Evolutionary conservation across 495 filamentous ascomycete species (phyloP).

Genomic region (Talaromyces proteolyticus): DNA sequence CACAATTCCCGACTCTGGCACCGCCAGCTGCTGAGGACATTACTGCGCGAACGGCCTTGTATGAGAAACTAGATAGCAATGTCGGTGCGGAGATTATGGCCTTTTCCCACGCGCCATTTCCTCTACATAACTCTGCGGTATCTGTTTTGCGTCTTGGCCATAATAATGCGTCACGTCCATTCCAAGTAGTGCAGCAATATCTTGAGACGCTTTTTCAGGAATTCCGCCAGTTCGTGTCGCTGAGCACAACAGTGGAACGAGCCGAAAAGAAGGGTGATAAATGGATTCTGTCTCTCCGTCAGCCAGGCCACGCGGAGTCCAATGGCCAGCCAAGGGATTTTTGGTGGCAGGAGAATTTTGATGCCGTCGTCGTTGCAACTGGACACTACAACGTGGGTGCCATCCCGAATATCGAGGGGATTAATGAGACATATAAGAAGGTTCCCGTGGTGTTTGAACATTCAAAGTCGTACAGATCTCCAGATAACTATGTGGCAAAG

Average conservation of each 20-base stretch:
- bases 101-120: slow-evolving; percentile 33
- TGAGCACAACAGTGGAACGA: slow-evolving; percentile 35
- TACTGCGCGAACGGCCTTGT: slow-evolving; percentile 26
- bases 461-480: slow-evolving; percentile 33
- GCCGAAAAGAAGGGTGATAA: slow-evolving; percentile 24
- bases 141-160: slow-evolving; percentile 28
- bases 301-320: slow-evolving; percentile 13
- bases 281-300: slow-evolving; percentile 31
- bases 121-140: slow-evolving; percentile 23
- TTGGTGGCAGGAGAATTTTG: slow-evolving; percentile 44
- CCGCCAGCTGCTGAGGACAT: slow-evolving; percentile 14
- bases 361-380: slow-evolving; percentile 74
- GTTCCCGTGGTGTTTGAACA: slow-evolving; percentile 32
- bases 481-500: slow-evolving; percentile 30
- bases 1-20: slow-evolving; percentile 9
- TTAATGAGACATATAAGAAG: slow-evolving; percentile 26
- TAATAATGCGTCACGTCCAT: slow-evolving; percentile 34
- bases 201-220: slow-evolving; percentile 30
- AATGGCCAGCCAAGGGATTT: slow-evolving; percentile 18
- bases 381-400: slow-evolving; percentile 74
- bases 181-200: slow-evolving; percentile 29
- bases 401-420: slow-evolving; percentile 53
- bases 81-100: slow-evolving; percentile 33
- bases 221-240: slow-evolving; percentile 28
- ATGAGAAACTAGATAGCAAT: slow-evolving; percentile 33